These are phyloP conservation scores for Naganishia albida DNA, from an alignment of 1,284 basidiomycete genomes.

Conservation along the genomic window DNA sequence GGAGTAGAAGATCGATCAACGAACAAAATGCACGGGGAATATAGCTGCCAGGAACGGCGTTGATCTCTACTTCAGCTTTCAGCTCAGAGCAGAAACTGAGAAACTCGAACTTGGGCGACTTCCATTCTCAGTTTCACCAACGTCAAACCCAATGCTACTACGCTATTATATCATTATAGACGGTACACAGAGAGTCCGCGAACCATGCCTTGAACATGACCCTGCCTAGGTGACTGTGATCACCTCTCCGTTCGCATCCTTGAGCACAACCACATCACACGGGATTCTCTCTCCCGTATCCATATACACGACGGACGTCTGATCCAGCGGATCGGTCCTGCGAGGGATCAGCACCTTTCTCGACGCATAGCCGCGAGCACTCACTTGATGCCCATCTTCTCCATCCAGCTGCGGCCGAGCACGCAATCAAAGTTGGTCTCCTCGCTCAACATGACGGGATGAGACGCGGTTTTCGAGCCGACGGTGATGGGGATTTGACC, in stretches of 20 bases:
- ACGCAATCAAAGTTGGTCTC: conserved; percentile 97
- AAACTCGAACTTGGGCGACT: no score
- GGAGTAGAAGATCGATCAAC: no score
- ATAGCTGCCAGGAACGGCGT: no score
- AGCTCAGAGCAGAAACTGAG: no score
- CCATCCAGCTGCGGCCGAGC: conserved; percentile 89
- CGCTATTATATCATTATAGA: not conserved
- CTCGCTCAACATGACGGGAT: conserved; percentile 70
- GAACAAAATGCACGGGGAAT: no score
- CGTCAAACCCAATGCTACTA: no score
- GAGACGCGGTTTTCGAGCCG: conserved; percentile 56
- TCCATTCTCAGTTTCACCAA: no score
- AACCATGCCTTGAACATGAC: not conserved
- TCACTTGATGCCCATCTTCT: conserved; percentile 75
- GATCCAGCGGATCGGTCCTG: conserved; percentile 74
- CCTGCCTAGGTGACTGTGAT: conserved; percentile 71
- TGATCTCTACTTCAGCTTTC: no score
- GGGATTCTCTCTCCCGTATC: conserved; percentile 93
- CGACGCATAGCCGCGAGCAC: conserved; percentile 30
- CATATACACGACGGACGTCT: conserved; percentile 82
- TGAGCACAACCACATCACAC: conserved; percentile 86
- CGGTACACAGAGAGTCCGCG: not conserved
- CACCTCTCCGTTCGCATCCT: conserved; percentile 70
- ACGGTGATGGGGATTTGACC: conserved; percentile 70
- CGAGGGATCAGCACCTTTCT: not conserved